Evolutionary conservation across 257 asterid genomes (phyloP).

Genomic region (Nicotiana sylvestris): DNA sequence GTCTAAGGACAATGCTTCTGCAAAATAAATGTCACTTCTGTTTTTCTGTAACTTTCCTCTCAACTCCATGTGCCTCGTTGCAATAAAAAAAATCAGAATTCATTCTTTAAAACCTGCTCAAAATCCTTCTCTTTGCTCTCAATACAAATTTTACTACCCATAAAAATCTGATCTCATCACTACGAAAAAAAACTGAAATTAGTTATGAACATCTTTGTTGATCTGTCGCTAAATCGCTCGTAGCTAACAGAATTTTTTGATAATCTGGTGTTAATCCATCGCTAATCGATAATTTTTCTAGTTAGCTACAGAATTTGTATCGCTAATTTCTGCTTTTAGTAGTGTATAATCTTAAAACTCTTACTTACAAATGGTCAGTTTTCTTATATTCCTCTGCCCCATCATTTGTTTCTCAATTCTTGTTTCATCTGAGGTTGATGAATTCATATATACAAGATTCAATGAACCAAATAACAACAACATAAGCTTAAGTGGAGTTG

Average conservation of each 20-base stretch:
- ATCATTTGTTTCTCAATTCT: background rate
- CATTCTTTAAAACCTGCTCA: background rate
- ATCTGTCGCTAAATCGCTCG: background rate
- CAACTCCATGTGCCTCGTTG: background rate
- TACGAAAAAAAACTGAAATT: background rate
- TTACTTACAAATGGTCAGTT: background rate
- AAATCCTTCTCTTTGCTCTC: background rate
- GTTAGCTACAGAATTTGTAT: too few relatives aligned
- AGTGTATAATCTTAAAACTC: background rate
- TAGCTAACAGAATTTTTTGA: too few relatives aligned
- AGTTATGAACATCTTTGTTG: too few relatives aligned
- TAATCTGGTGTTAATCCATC: background rate
- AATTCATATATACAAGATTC: slow-evolving; percentile 12
- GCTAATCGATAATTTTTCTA: too few relatives aligned
- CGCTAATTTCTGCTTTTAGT: too few relatives aligned
- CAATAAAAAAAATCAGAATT: background rate
- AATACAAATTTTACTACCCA: background rate
- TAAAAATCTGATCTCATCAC: background rate
- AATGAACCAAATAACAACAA: background rate
- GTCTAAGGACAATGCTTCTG: background rate
- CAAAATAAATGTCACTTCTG: background rate
- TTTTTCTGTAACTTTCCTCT: background rate
- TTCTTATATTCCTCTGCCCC: background rate
- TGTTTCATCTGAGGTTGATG: background rate
- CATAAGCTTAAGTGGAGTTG: slow-evolving; percentile 32